phyloP scores from a whole-genome alignment of 345 rosid species.

The Lepidium aucheri region DNA sequence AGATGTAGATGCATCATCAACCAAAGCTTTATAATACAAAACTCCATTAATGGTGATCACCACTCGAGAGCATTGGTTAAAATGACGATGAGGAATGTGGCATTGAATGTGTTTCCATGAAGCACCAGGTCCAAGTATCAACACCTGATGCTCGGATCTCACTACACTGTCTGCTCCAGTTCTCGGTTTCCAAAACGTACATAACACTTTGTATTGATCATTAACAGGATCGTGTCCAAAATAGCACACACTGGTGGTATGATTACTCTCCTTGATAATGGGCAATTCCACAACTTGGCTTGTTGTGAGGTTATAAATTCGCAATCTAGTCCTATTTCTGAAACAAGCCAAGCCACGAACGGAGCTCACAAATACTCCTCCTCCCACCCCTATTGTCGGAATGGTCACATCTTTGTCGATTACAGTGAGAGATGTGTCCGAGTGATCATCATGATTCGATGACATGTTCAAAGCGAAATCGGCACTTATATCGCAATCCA shows the following conservation, averaged over 20 bases:
- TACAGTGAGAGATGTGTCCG: neutral
- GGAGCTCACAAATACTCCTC: neutral
- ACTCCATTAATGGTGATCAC: neutral
- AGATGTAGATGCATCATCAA: neutral
- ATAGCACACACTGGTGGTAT: neutral
- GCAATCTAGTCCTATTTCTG: neutral
- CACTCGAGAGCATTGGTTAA: neutral
- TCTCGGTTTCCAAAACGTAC: neutral
- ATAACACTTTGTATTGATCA: slow-evolving; percentile 4
- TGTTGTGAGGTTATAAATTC: neutral
- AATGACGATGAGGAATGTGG: neutral
- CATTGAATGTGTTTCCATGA: slow-evolving; percentile 1
- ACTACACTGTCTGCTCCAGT: neutral
- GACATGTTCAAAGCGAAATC: neutral
- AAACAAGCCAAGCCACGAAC: neutral
- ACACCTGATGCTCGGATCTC: neutral
- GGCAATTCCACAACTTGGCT: neutral
- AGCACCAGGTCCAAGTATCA: slow-evolving; percentile 2
- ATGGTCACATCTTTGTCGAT: neutral
- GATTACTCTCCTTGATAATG: neutral
- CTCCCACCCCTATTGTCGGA: neutral
- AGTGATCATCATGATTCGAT: neutral
- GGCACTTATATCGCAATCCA: neutral
- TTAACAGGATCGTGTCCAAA: neutral
- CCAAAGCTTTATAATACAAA: neutral